Percentiles rank a stretch among this genome's conserved stretches.
phyloP scores from a whole-genome alignment of 2,329 filamentous ascomycete species.

The Botrytis elliptica region DNA sequence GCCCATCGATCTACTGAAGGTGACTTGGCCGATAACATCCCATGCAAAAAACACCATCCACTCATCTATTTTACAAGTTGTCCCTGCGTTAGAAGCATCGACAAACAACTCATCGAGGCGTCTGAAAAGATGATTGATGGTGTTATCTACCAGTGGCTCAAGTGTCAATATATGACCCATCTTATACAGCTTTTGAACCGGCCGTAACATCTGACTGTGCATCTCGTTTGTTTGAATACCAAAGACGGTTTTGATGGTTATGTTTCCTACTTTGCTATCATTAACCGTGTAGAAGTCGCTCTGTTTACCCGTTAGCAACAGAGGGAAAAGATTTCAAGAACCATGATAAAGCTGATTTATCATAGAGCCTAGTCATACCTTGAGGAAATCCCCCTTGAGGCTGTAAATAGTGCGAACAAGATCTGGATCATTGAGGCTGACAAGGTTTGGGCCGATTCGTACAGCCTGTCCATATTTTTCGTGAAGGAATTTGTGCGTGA shows the following conservation, averaged over 20 bases:
- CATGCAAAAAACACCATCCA: conserved; percentile 45
- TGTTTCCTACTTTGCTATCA: conserved; percentile 26
- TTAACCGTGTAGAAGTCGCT: conserved; percentile 32
- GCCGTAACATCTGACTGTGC: conserved; percentile 27
- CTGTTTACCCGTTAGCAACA: conserved; percentile 12
- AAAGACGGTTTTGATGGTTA: conserved; percentile 30
- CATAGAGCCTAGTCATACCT: conserved; percentile 22
- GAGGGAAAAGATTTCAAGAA: too few species aligned
- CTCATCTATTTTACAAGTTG: conserved; percentile 41
- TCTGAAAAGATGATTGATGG: conserved; percentile 38
- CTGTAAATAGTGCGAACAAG: conserved; percentile 27
- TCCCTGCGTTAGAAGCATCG: conserved; percentile 24
- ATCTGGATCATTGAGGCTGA: conserved; percentile 34
- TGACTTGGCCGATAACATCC: conserved; percentile 44
- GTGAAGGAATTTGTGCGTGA: conserved; percentile 27
- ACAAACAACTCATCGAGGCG: conserved; percentile 41
- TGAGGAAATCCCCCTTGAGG: conserved; percentile 26
- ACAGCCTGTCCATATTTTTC: conserved; percentile 31
- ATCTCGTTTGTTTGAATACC: conserved; percentile 27
- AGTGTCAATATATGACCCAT: conserved; percentile 26
- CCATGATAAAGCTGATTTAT: not conserved
- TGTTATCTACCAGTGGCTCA: conserved; percentile 38
- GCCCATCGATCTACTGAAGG: conserved; percentile 43
- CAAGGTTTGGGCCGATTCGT: conserved; percentile 32
- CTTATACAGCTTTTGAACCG: conserved; percentile 37